Evolutionary conservation across 2,329 filamentous ascomycete species (phyloP).

Genomic region (Hymenoscyphus albidus): DNA sequence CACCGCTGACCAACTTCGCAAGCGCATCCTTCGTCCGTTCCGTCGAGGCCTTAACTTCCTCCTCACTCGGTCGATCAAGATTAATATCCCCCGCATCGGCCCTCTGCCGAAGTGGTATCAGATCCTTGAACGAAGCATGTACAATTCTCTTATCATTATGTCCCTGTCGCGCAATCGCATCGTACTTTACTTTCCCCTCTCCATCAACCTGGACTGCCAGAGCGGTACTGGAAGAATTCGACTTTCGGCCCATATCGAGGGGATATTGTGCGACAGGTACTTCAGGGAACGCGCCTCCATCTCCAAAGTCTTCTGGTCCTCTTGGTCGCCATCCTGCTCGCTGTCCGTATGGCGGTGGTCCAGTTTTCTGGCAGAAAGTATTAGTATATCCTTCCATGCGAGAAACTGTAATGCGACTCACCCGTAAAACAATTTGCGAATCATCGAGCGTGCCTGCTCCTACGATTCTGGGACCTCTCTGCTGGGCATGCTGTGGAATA

Average conservation of each 20-base stretch:
- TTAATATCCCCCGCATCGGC: slow-evolving; percentile 91
- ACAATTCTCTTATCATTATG: slow-evolving; percentile 81
- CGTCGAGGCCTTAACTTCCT: slow-evolving; percentile 78
- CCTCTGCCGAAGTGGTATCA: slow-evolving; percentile 89
- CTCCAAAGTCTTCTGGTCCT: slow-evolving; percentile 84
- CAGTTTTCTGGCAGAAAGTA: slow-evolving; percentile 55
- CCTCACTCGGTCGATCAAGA: slow-evolving; percentile 76
- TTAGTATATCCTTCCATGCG: slow-evolving; percentile 18
- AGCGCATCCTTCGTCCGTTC: slow-evolving; percentile 86
- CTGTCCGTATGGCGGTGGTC: slow-evolving; percentile 84
- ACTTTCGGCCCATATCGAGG: slow-evolving; percentile 87
- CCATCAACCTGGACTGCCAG: slow-evolving; percentile 88
- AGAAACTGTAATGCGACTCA: slow-evolving; percentile 34
- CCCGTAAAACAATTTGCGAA: slow-evolving; percentile 77
- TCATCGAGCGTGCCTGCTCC: slow-evolving; percentile 77
- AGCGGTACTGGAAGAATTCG: slow-evolving; percentile 69
- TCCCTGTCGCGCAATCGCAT: slow-evolving; percentile 86
- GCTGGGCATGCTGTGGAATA: slow-evolving; percentile 63
- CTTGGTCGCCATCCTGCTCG: slow-evolving; percentile 88
- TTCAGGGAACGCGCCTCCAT: slow-evolving; percentile 94
- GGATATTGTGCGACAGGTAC: slow-evolving; percentile 93
- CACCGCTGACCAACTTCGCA: slow-evolving; percentile 75
- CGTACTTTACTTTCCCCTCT: slow-evolving; percentile 93
- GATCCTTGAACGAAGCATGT: slow-evolving; percentile 92
- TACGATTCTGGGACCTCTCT: slow-evolving; percentile 78